Evolutionary conservation across 352 stramenopile species (phyloP), one percentile per base, ranked within the genome.

Genomic region (Phytophthora vignae): DNA sequence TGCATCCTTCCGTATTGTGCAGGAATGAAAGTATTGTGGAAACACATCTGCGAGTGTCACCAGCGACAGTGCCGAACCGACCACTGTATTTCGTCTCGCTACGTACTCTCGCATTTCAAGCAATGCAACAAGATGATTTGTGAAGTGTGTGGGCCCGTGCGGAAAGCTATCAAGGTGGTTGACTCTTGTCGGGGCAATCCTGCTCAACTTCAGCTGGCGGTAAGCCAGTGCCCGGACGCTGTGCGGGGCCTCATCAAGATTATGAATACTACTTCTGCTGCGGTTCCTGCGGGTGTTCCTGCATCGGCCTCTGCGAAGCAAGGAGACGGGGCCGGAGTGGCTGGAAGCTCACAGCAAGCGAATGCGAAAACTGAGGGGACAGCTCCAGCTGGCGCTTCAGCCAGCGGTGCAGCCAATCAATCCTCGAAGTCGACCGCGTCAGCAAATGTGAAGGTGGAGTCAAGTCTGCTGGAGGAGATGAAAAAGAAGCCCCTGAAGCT

Each of bases 61-160:
- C 89, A 97, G 58, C 85, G 86, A 15, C 90, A 96, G 54, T 97
- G 91, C 54, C 83, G 87, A 36, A 96, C 88, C 7, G 88, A 96
- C 48, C 90, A 97, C 71, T 97, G 90, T 38, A 96, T 97, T 55
- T 96, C 88, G 27, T 96, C 88, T 31, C 80, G 90, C 8, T 97
- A 97, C 60, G 90, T 97, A 64, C 72, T 97, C 55, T 96, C 88
- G 17, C 90, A 97, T 69, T 97, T 96, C 76, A 96, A 97, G 77
- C 90, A 96, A 59, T 97, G 90, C 83, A 94, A 94, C 74, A 96
- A 96, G 64, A 92, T 95, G 82, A 95, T 96, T 38, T 97, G 91
- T 71, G 90, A 95, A 62, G 91, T 97, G 0, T 97, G 90, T 55
- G 92, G 91, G 1, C 90, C 90, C 9, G 91, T 97, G 21, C 82